Percentiles rank a stretch among this genome's conserved stretches.
These are phyloP conservation scores for Erythrobasidium yunnanense DNA, from an alignment of 768 basidiomycete genomes.

Conservation along the genomic window DNA sequence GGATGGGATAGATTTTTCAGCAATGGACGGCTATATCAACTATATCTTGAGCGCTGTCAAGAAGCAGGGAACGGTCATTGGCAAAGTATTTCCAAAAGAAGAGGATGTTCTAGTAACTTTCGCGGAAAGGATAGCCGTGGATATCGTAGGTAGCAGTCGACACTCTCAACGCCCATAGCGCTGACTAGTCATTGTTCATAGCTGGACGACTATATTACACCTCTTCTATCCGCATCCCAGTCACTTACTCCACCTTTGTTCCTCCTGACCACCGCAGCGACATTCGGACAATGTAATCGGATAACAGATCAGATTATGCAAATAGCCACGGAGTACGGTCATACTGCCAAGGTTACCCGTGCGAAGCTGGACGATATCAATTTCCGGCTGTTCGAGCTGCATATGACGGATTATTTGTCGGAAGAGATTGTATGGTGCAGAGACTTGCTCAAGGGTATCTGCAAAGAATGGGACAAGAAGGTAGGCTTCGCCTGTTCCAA, in stretches of 20 bases:
- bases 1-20: slow-evolving; percentile 65
- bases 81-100: slow-evolving; percentile 70
- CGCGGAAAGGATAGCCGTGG: slow-evolving; percentile 68
- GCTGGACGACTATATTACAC: slow-evolving; percentile 76
- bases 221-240: slow-evolving; percentile 65
- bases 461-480: slow-evolving; percentile 67
- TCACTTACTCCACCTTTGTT: slow-evolving; percentile 61
- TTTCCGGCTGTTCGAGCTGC: slow-evolving; percentile 84
- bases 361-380: slow-evolving; percentile 69
- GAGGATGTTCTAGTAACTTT: slow-evolving; percentile 70
- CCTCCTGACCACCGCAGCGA: slow-evolving; percentile 75
- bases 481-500: slow-evolving; percentile 45
- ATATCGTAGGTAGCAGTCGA: slow-evolving; percentile 51
- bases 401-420: slow-evolving; percentile 96
- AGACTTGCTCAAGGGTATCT: slow-evolving; percentile 59
- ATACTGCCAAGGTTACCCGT: slow-evolving; percentile 44
- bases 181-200: slow-evolving; percentile 39
- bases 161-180: background rate
- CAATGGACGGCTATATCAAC: slow-evolving; percentile 86
- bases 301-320: slow-evolving; percentile 66
- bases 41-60: slow-evolving; percentile 55
- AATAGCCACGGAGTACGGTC: slow-evolving; percentile 46
- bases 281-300: slow-evolving; percentile 75
- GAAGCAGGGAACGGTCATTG: slow-evolving; percentile 68
- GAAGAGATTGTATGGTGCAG: slow-evolving; percentile 81